Evolutionary conservation across 805 yeast genomes (phyloP).

Genomic region (Candida easanensis): DNA sequence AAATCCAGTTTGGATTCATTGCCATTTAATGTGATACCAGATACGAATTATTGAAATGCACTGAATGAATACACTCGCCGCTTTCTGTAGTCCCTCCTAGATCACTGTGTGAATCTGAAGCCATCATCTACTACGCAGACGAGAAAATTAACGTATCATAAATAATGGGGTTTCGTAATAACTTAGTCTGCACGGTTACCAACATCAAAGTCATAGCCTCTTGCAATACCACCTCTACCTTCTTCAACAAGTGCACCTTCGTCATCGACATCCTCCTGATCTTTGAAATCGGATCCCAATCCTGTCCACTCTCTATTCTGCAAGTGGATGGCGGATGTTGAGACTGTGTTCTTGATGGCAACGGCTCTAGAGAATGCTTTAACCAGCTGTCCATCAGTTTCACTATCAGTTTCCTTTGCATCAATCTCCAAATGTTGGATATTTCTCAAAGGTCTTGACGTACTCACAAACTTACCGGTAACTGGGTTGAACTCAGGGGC

Average conservation of each 20-base stretch:
- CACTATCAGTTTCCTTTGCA: constrained; percentile 19
- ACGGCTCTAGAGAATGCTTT: constrained; percentile 56
- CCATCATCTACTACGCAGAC: no score
- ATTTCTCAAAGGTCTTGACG: constrained; percentile 74
- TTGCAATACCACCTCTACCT: constrained; percentile 85
- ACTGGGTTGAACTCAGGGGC: constrained; percentile 88
- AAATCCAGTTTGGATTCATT: constrained; percentile 18
- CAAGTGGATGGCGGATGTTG: constrained; percentile 80
- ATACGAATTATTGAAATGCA: no score
- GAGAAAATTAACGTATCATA: no score
- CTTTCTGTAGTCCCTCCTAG: no score
- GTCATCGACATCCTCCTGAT: constrained; percentile 37
- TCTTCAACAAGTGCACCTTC: constrained; percentile 77
- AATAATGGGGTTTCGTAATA: neutral
- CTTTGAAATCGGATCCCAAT: constrained; percentile 75
- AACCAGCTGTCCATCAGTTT: constrained; percentile 35
- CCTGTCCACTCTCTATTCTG: constrained; percentile 86
- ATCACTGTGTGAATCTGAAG: no score
- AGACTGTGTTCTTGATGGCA: constrained; percentile 71
- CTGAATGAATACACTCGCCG: no score
- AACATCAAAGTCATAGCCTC: constrained; percentile 64
- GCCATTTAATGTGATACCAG: no score
- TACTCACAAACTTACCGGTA: constrained; percentile 69
- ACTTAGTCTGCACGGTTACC: constrained; percentile 2
- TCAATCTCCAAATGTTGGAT: constrained; percentile 64